Percentiles rank a stretch among this genome's conserved stretches.
These are phyloP conservation scores for Kwoniella heveanensis DNA, from an alignment of 768 basidiomycete species.

Conservation along the genomic window DNA sequence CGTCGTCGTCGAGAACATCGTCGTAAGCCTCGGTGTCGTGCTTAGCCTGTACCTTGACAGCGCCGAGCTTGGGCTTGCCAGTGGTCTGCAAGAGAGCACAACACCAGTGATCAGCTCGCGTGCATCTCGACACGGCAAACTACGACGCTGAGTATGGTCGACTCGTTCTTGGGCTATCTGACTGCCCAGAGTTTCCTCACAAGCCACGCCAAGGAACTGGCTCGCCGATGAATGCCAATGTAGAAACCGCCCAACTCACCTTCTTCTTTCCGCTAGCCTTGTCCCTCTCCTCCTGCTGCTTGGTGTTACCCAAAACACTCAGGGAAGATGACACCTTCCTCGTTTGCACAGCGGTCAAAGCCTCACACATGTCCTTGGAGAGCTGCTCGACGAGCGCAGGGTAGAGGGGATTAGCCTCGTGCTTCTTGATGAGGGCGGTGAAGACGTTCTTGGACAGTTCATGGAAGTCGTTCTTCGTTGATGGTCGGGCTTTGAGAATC, in stretches of 20 bases:
- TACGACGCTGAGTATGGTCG: no score
- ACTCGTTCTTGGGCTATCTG: no score
- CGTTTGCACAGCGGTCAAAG: slow-evolving; percentile 86
- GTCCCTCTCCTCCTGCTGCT: slow-evolving; percentile 86
- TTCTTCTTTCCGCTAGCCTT: slow-evolving; percentile 90
- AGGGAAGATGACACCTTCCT: slow-evolving; percentile 82
- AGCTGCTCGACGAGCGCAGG: slow-evolving; percentile 80
- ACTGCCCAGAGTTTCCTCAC: no score
- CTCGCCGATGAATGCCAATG: no score
- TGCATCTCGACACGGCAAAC: no score
- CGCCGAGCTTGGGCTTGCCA: slow-evolving; percentile 74
- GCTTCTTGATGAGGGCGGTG: slow-evolving; percentile 72
- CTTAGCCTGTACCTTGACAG: slow-evolving; percentile 65
- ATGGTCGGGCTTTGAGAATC: slow-evolving; percentile 75
- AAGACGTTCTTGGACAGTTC: slow-evolving; percentile 73
- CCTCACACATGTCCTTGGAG: slow-evolving; percentile 70
- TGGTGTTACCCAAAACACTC: slow-evolving; percentile 88
- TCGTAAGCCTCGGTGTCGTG: slow-evolving; percentile 80
- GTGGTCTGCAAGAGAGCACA: slow-evolving; percentile 57
- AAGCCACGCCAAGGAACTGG: no score
- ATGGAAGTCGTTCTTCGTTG: slow-evolving; percentile 85
- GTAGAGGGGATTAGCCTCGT: slow-evolving; percentile 81
- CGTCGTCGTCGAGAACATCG: slow-evolving; percentile 87
- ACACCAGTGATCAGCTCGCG: slow-evolving; percentile 9
- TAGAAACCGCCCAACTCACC: slow-evolving; percentile 32